Conservation (phyloP, 2,329 filamentous ascomycete species). For the Arachnopeziza araneosa region DNA sequence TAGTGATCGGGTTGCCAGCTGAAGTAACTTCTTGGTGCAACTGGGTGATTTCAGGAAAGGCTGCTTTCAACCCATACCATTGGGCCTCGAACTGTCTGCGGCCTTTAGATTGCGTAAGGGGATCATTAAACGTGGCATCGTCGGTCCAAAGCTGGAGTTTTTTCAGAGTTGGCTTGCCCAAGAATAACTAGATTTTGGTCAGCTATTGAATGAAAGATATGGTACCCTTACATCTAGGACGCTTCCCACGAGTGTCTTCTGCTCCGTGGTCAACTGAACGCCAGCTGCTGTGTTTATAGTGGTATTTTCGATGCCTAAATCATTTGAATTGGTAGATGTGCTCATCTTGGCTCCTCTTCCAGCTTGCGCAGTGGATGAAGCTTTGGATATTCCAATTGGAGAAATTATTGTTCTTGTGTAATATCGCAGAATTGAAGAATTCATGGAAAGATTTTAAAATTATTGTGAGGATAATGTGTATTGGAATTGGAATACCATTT, state of each 20-base stretch:
- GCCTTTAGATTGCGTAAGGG: slow-evolving; percentile 51
- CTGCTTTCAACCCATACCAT: slow-evolving; percentile 53
- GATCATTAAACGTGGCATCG: slow-evolving; percentile 52
- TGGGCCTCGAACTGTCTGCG: slow-evolving; percentile 44
- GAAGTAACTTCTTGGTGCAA: slow-evolving; percentile 47
- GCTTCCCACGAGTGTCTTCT: slow-evolving; percentile 50
- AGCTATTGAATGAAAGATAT: not conserved
- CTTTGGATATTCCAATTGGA: not conserved
- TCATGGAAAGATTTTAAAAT: not conserved
- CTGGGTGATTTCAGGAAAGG: slow-evolving; percentile 53
- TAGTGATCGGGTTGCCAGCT: slow-evolving; percentile 52
- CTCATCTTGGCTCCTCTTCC: not conserved
- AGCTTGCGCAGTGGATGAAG: not conserved
- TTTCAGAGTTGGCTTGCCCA: slow-evolving; percentile 50
- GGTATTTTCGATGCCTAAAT: slow-evolving; percentile 44
- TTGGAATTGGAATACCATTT: no score
- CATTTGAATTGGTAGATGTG: not conserved
- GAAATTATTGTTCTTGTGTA: not conserved
- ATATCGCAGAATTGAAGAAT: not conserved
- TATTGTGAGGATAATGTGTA: no score
- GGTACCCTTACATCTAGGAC: slow-evolving; percentile 45
- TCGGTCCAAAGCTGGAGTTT: slow-evolving; percentile 56
- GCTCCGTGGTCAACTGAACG: slow-evolving; percentile 42
- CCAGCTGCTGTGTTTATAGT: slow-evolving; percentile 46
- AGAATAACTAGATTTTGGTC: slow-evolving; percentile 43